A percentile compares a stretch with the other conserved stretches of the same genome.
Evolutionary conservation across 78 protist genomes (phyloP).

Genomic region (Blattamonas nauphoetae): DNA sequence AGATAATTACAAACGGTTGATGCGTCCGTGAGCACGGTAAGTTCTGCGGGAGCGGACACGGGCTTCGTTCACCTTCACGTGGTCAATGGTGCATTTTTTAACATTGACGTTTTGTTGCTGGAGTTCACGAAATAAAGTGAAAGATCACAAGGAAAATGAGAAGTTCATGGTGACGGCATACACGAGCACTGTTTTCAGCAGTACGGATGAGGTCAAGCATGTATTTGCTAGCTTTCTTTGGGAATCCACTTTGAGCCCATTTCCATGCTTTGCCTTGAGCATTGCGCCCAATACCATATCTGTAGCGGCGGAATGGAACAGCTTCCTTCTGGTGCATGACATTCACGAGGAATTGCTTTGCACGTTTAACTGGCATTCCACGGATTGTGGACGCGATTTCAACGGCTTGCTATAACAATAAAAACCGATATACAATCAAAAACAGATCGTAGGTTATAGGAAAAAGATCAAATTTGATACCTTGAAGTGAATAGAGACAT

Average conservation of each 20-base stretch:
- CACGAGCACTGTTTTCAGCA: slow-evolving; percentile 54
- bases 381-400: slow-evolving; percentile 67
- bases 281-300: slow-evolving; percentile 42
- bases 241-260: slow-evolving; percentile 40
- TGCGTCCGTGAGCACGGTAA: slow-evolving; percentile 72
- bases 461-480: slow-evolving; percentile 11
- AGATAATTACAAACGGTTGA: slow-evolving; percentile 19
- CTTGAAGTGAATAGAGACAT: slow-evolving; percentile 88
- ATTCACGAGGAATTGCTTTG: slow-evolving; percentile 32
- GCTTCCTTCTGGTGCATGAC: slow-evolving; percentile 48
- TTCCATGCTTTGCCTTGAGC: slow-evolving; percentile 41
- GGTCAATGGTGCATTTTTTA: slow-evolving; percentile 36
- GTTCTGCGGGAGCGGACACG: slow-evolving; percentile 46
- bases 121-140: not conserved
- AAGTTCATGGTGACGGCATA: not conserved
- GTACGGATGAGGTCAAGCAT: slow-evolving; percentile 43
- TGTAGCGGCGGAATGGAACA: slow-evolving; percentile 52
- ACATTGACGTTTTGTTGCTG: slow-evolving; percentile 33
- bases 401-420: slow-evolving; percentile 70
- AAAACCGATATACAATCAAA: not conserved
- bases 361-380: slow-evolving; percentile 33
- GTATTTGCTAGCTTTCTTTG: slow-evolving; percentile 38
- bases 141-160: not conserved
- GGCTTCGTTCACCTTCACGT: slow-evolving; percentile 53
- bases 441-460: not conserved